phyloP scores from a whole-genome alignment of 2,329 filamentous ascomycete species.

The Penicillium sp. region DNA sequence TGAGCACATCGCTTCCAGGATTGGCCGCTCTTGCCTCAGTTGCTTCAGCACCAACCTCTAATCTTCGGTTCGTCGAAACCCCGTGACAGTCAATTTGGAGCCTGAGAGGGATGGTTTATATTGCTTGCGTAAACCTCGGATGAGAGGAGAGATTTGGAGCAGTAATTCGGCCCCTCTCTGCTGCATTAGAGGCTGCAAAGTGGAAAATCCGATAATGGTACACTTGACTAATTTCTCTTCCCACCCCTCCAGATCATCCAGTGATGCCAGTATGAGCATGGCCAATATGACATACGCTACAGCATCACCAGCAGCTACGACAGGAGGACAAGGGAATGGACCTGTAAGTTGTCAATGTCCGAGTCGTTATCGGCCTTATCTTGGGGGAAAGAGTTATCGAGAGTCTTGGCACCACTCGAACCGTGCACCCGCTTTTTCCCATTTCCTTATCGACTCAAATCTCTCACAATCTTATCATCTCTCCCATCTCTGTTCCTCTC shows the following conservation, averaged over 20 bases:
- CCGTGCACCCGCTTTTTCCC: conserved; percentile 36
- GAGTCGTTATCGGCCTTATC: conserved; percentile 26
- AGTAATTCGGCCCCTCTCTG: conserved; percentile 11
- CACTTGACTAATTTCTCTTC: conserved; percentile 26
- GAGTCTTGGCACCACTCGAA: conserved; percentile 40
- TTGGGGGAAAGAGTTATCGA: conserved; percentile 20
- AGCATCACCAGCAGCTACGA: conserved; percentile 65
- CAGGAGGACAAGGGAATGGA: conserved; percentile 60
- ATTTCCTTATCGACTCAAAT: conserved; percentile 52
- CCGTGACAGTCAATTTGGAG: background rate
- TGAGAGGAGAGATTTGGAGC: background rate
- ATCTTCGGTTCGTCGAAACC: conserved; percentile 49
- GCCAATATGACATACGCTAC: conserved; percentile 63
- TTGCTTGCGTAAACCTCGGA: conserved; percentile 1
- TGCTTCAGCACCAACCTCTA: conserved; percentile 54
- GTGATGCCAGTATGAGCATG: conserved; percentile 55
- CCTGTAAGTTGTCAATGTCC: conserved; percentile 39
- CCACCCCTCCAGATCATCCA: conserved; percentile 31
- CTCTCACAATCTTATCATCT: conserved; percentile 46
- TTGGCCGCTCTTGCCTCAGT: conserved; percentile 62
- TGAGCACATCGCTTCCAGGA: conserved; percentile 53
- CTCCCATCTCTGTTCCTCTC: conserved; percentile 29
- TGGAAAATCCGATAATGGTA: conserved; percentile 4
- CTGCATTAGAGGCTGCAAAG: conserved; percentile 1
- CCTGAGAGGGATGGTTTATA: background rate